phyloP scores from a whole-genome alignment of 2,329 filamentous ascomycete species.

The Esteya vermicola region DNA sequence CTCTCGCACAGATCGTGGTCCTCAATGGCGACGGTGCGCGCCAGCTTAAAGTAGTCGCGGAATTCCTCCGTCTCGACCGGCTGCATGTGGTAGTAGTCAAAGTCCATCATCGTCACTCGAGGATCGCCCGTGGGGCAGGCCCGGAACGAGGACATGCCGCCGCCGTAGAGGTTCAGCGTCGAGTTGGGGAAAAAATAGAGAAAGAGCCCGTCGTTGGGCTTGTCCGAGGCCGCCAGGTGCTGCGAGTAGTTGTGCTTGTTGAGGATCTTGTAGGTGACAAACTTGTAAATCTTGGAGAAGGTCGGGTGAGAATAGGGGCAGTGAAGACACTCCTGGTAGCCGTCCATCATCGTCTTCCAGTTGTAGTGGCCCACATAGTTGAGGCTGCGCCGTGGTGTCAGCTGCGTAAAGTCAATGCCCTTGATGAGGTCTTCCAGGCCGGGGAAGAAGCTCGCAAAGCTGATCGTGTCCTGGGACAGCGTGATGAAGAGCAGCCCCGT shows the following conservation, averaged over 20 bases:
- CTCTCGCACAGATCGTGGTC: conserved; percentile 5
- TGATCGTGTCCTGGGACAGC: not conserved
- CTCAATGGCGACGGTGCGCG: conserved; percentile 4
- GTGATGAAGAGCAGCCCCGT: conserved; percentile 4
- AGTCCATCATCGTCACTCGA: not conserved
- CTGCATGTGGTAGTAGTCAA: conserved; percentile 3
- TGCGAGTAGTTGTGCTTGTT: conserved; percentile 4
- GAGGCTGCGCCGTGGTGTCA: not conserved
- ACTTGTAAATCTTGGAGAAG: conserved; percentile 2
- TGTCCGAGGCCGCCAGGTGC: conserved; percentile 1
- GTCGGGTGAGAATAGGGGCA: conserved; percentile 3
- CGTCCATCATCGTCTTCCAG: conserved; percentile 6
- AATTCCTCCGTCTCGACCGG: not conserved
- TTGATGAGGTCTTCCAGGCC: not conserved
- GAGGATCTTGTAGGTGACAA: conserved; percentile 2
- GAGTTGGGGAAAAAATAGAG: conserved; percentile 6
- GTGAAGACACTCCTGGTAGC: conserved; percentile 5
- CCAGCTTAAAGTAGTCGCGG: conserved; percentile 1
- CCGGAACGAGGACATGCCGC: conserved; percentile 4
- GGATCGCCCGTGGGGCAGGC: not conserved
- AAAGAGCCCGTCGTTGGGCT: conserved; percentile 3
- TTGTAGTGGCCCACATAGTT: conserved; percentile 3
- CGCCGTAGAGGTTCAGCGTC: conserved; percentile 4
- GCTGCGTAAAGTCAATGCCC: conserved; percentile 1
- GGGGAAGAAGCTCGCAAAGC: conserved; percentile 2